phyloP scores from a whole-genome alignment of 257 asterid species.

The Nicotiana undulata region DNA sequence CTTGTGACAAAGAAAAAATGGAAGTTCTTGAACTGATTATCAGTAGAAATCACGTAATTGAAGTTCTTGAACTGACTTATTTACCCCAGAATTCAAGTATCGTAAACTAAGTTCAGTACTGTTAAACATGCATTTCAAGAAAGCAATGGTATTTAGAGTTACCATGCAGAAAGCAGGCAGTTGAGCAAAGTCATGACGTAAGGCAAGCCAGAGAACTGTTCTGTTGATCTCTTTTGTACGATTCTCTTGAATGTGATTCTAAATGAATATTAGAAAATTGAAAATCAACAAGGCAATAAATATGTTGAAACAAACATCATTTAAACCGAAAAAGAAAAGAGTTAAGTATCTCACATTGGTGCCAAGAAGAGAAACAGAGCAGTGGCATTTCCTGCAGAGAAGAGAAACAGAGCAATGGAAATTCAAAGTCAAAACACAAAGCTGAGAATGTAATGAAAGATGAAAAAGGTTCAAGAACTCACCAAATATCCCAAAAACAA shows the following conservation, averaged over 20 bases:
- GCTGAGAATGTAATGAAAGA: neutral
- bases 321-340: neutral
- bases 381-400: conserved; percentile 51
- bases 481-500: conserved; percentile 63
- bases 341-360: conserved; percentile 63
- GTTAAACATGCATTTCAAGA: neutral
- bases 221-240: conserved; percentile 43
- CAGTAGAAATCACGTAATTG: neutral
- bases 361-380: conserved; percentile 84
- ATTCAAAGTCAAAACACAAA: neutral
- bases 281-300: neutral
- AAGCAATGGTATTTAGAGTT: neutral
- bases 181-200: conserved; percentile 81
- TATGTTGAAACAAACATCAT: neutral
- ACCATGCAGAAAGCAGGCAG: conserved; percentile 87
- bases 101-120: neutral
- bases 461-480: conserved; percentile 4
- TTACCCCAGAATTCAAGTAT: neutral
- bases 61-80: neutral
- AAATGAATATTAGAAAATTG: neutral
- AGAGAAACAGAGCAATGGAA: neutral
- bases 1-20: neutral
- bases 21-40: neutral
- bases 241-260: conserved; percentile 84
- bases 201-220: conserved; percentile 82